Evolutionary conservation across 768 basidiomycete genomes (phyloP), one percentile per base, ranked within the genome.

Genomic region (Russula virescens): DNA sequence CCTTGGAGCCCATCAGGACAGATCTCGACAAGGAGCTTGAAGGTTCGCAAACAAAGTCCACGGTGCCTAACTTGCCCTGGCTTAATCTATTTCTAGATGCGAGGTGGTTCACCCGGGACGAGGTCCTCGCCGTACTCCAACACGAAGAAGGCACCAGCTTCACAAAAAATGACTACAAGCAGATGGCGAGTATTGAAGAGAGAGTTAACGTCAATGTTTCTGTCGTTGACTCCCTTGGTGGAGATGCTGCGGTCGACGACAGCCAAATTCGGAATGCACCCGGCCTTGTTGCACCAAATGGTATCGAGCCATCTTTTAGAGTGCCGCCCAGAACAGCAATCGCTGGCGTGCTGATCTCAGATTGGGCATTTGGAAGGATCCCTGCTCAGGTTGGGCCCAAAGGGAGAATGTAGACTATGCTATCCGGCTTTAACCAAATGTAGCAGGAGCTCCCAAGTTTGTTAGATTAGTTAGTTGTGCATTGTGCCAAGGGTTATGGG

Each of bases 11-110:
- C 7, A 88, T 98, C 61, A 83, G 93, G 18, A 76, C 79, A 9
- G 94, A 98, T 71, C 81, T 99, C 2, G 96, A 98, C 71, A 96
- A 96, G 68, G 96, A 99, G 76, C 82, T 99, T n/a, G 86, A 87
- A 70, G 92, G 94, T 89, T 63, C 19, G 46, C 9, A 40, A n/a
- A 34, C 34, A 34, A 60, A 18, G 43, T 18, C 14, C 1, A 35
- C 34, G 8, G 28, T 58, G 23, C 31, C 46, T 49, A 23, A 23
- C 23, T 10, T 38, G 47, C 25, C 19, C 31, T 43, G 47, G 50
- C 53, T 55, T 28, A 52, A 21, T 28, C 35, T 54, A 28, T 54
- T 53, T 8, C 31, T 69, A 94, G 94, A 98, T 70, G 94, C 94
- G 1, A 82, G 81, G 50, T 99, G 92, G 92, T 97, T 85, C 74